These are phyloP conservation scores for Erythrobasidium yunnanense DNA, from an alignment of 768 basidiomycete genomes.

Conservation along the genomic window DNA sequence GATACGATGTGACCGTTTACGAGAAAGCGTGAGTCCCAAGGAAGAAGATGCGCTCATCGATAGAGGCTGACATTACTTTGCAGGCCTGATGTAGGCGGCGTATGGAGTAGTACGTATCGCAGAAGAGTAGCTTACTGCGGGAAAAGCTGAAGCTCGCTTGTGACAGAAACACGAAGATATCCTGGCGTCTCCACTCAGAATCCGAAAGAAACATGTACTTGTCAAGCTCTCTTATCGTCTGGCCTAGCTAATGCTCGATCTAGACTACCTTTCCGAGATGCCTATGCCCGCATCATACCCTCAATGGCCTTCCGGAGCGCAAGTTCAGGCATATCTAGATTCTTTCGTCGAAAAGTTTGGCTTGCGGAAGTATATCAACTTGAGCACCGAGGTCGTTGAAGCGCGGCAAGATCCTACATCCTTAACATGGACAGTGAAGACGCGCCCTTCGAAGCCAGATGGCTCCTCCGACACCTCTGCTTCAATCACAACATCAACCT, in stretches of 20 bases:
- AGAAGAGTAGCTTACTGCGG: not conserved
- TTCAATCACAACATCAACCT: not conserved
- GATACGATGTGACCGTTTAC: slow-evolving; percentile 16
- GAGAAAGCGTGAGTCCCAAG: slow-evolving; percentile 18
- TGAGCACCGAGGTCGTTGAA: slow-evolving; percentile 7
- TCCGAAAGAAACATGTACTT: slow-evolving; percentile 7
- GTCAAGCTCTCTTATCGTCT: not conserved
- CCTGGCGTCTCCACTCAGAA: slow-evolving; percentile 25
- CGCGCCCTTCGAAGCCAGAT: not conserved
- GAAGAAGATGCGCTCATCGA: not conserved
- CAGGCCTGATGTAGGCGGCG: slow-evolving; percentile 25
- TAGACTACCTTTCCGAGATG: slow-evolving; percentile 2
- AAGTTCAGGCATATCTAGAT: slow-evolving; percentile 22
- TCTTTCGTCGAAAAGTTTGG: slow-evolving; percentile 9
- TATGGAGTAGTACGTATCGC: slow-evolving; percentile 9
- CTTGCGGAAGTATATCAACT: not conserved
- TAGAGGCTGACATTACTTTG: not conserved
- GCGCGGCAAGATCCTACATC: not conserved
- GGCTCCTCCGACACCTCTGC: not conserved
- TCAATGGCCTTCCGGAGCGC: slow-evolving; percentile 2
- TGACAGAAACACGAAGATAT: slow-evolving; percentile 18
- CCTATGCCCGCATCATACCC: slow-evolving; percentile 19
- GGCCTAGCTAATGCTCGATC: not conserved
- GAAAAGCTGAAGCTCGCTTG: not conserved
- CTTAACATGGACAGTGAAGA: slow-evolving; percentile 3